These are phyloP conservation scores for Myxozyma melibiosi DNA, from an alignment of 805 yeast genomes.

Conservation along the genomic window DNA sequence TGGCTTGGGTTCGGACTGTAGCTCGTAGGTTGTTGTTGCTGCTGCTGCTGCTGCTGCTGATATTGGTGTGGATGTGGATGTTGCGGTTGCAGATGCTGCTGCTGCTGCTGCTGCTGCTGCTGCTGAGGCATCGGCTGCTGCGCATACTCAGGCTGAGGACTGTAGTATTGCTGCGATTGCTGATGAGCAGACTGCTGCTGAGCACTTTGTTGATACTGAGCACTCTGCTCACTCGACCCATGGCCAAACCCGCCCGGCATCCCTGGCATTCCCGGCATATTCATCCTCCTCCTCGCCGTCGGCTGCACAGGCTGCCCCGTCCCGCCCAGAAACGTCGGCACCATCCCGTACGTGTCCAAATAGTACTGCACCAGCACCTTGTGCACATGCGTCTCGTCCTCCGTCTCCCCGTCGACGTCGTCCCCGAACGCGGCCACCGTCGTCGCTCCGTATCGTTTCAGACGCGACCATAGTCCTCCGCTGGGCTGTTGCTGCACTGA, in stretches of 20 bases:
- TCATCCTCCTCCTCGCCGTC: too few species aligned
- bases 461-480: conserved; percentile 23
- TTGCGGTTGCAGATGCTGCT: not conserved
- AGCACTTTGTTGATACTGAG: not conserved
- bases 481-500: not conserved
- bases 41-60: not conserved
- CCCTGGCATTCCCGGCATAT: too few species aligned
- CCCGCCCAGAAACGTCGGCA: conserved; percentile 32
- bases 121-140: not conserved
- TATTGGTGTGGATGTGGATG: not conserved
- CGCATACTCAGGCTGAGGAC: too few species aligned
- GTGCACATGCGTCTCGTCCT: conserved; percentile 31
- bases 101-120: conserved; percentile 8
- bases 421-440: conserved; percentile 15
- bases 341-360: conserved; percentile 9
- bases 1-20: not conserved
- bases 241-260: too few species aligned
- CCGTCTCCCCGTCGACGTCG: conserved; percentile 29
- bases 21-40: not conserved
- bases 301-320: conserved; percentile 7
- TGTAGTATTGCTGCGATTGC: too few species aligned
- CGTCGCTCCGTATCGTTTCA: conserved; percentile 22
- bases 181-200: not conserved
- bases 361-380: conserved; percentile 26
- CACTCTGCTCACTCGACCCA: too few species aligned